Evolutionary conservation across 495 filamentous ascomycete species (phyloP).

Genomic region (Neurospora sp.): DNA sequence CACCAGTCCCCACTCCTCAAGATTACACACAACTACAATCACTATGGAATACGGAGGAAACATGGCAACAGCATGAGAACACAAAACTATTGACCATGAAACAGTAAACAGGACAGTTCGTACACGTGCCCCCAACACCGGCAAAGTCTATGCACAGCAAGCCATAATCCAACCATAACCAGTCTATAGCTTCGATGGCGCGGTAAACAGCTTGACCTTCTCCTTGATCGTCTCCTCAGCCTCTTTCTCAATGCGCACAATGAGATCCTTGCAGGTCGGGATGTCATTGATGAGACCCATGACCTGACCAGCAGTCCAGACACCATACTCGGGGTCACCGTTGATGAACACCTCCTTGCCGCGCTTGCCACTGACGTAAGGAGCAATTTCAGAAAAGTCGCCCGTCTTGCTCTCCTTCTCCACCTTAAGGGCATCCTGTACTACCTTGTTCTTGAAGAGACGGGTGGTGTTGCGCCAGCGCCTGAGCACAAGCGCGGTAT

Average conservation of each 20-base stretch:
- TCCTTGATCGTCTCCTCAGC: constrained; percentile 44
- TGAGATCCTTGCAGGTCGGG: constrained; percentile 45
- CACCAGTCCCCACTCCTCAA: neutral
- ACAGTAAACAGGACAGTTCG: neutral
- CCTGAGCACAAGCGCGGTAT: constrained; percentile 79
- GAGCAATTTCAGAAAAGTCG: constrained; percentile 85
- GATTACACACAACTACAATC: neutral
- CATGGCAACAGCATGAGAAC: neutral
- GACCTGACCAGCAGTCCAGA: constrained; percentile 57
- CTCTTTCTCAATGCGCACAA: constrained; percentile 50
- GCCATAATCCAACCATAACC: neutral
- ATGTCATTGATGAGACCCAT: constrained; percentile 60
- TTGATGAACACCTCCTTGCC: constrained; percentile 86
- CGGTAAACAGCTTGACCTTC: constrained; percentile 26
- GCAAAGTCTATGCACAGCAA: neutral
- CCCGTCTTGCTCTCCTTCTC: constrained; percentile 79
- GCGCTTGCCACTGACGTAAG: constrained; percentile 83
- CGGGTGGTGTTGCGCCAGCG: constrained; percentile 90
- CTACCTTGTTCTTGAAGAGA: constrained; percentile 82
- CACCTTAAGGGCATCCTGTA: constrained; percentile 66
- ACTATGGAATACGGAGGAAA: neutral
- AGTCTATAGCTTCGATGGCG: constrained; percentile 32
- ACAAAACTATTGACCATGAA: neutral
- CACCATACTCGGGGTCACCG: constrained; percentile 83
- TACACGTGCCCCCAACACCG: neutral